phyloP scores from a whole-genome alignment of 345 rosid species.

The Cardamine resedifolia region DNA sequence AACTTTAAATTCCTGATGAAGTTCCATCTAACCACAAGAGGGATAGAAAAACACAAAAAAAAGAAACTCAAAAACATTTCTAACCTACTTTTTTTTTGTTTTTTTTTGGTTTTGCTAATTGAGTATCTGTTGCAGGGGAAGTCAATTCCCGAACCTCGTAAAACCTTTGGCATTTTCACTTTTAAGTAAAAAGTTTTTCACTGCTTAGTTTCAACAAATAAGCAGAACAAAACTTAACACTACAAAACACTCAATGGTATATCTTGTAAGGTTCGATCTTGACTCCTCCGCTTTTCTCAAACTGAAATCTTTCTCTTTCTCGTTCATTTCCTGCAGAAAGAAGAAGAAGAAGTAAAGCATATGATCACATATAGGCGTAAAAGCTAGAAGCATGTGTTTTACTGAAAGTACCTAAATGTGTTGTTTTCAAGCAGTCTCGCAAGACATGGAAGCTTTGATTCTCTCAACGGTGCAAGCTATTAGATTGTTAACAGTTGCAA shows the following conservation, averaged over 20 bases:
- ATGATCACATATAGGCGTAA: constrained; percentile 2
- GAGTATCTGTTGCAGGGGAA: constrained; percentile 40
- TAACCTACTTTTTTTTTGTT: constrained; percentile 1
- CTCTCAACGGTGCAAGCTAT: constrained; percentile 93
- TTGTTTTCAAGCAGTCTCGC: constrained; percentile 50
- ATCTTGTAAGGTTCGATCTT: constrained; percentile 88
- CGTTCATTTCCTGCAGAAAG: constrained; percentile 28
- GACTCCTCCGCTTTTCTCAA: constrained; percentile 53
- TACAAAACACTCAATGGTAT: constrained; percentile 39
- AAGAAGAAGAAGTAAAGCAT: not conserved
- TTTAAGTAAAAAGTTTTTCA: constrained; percentile 24
- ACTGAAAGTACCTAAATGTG: constrained; percentile 26
- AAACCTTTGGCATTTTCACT: constrained; percentile 32
- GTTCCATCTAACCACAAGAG: constrained; percentile 10
- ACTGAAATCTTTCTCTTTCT: constrained; percentile 28
- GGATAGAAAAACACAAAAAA: constrained; percentile 18
- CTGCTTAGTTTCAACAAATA: constrained; percentile 34
- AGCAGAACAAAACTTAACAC: constrained; percentile 39
- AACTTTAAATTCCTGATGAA: constrained; percentile 14
- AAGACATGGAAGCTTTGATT: constrained; percentile 72
- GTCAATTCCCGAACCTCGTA: constrained; percentile 98
- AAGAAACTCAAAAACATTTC: not conserved
- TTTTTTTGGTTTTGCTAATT: not conserved
- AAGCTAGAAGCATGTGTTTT: not conserved
- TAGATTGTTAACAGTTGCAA: constrained; percentile 92